Base-by-base conservation (phyloP, 1,284 basidiomycete genomes). In the Ustilago tritici region DNA sequence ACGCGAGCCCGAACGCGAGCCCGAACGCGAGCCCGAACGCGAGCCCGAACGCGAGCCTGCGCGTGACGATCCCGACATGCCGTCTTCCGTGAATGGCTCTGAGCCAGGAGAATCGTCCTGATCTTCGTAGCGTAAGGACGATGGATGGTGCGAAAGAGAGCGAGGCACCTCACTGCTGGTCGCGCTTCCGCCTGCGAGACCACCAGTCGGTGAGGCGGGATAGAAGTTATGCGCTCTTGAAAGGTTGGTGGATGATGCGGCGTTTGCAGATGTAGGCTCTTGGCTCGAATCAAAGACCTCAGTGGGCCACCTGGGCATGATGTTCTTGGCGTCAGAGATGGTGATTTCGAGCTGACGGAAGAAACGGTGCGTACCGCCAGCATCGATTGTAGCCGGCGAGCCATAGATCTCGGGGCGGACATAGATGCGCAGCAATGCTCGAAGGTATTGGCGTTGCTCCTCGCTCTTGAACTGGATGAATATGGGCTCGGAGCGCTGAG, bases 301-400 rank as follows among this genome's bases (percentile, higher is more conserved):
- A 40, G 58, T 28, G 8, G 75, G 75, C 70, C 66, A 73, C 50
- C 52, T 64, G 41, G 70, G 75, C 70, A 73, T 77, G 58, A 77
- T 77, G 61, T 61, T 74, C 28, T 73, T 74, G 38, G 75, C 78
- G 46, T 79, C 79, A 47, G 69, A 75, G 53, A 82, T 75, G 61
- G 74, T 79, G 49, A 83, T 55, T 35, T 83, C 81, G 47, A 83
- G 61, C 41, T 78, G 76, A 14, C 82, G 65, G 40, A 71, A 76
- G 58, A 69, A 62, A 41, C 82, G 71, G 64, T 83, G 79, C 3
- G 81, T 76, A 4, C 74, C 77, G 54, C 73, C 74, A 9, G 32
- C 14, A 23, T 59, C 53, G 19, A 65, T 31, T 8, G 70, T 64
- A 28, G 62, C 60, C 6, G 65, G 49, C 3, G 76, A 62, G 12